Evolutionary conservation across 257 asterid genomes (phyloP).

Genomic region (Petunia secreta): DNA sequence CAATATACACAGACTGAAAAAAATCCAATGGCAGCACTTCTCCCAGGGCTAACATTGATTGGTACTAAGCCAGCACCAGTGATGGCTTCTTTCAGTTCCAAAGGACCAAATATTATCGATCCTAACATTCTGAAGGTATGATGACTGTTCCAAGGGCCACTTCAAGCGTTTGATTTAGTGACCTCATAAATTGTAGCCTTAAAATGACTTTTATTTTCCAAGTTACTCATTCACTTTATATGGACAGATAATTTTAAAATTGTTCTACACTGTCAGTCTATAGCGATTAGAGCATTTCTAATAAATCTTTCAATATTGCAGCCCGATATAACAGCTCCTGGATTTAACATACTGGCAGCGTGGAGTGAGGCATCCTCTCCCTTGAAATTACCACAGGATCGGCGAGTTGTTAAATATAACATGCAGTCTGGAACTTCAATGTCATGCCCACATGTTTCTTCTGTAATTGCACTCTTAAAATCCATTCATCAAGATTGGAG

Average conservation of each 20-base stretch:
- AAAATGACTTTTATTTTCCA: no score
- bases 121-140: conserved; percentile 55
- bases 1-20: conserved; percentile 27
- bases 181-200: no score
- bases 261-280: not conserved
- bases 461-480: conserved; percentile 45
- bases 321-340: conserved; percentile 57
- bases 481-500: conserved; percentile 62
- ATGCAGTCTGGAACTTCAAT: conserved; percentile 52
- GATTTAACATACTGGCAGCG: conserved; percentile 48
- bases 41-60: conserved; percentile 32
- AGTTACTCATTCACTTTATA: not conserved
- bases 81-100: conserved; percentile 45
- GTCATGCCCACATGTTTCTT: conserved; percentile 63
- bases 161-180: no score
- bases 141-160: not conserved
- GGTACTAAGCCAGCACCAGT: conserved; percentile 46
- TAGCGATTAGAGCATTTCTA: not conserved
- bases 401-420: conserved; percentile 39
- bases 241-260: no score
- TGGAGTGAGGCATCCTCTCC: conserved; percentile 50
- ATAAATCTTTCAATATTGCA: not conserved
- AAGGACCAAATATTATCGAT: conserved; percentile 39
- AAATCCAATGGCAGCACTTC: conserved; percentile 37
- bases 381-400: conserved; percentile 24